These are phyloP conservation scores for Cladosporium sp. DNA, from an alignment of 2,329 filamentous ascomycete genomes.

Conservation along the genomic window DNA sequence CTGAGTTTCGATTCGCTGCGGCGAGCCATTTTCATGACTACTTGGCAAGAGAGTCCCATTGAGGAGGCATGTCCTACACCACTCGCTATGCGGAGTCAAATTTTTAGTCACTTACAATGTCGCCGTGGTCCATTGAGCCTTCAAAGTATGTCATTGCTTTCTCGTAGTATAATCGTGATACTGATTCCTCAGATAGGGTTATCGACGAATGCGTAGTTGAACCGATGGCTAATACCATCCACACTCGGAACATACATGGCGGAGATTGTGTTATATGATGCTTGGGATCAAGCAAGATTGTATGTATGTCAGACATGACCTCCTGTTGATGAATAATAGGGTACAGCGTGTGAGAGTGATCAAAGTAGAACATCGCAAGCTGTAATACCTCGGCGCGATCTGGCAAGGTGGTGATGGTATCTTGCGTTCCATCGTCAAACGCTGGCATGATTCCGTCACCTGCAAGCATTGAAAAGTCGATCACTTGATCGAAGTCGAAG, in stretches of 20 bases:
- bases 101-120: slow-evolving; percentile 29
- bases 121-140: slow-evolving; percentile 19
- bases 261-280: slow-evolving; percentile 24
- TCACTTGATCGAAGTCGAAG: slow-evolving; percentile 27
- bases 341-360: slow-evolving; percentile 50
- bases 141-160: slow-evolving; percentile 48
- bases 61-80: neutral
- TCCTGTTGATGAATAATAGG: slow-evolving; percentile 43
- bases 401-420: slow-evolving; percentile 30
- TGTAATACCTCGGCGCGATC: slow-evolving; percentile 28
- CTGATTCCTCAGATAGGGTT: slow-evolving; percentile 45
- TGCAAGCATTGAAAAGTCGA: slow-evolving; percentile 16
- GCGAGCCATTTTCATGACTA: neutral
- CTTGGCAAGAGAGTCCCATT: neutral
- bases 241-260: slow-evolving; percentile 44
- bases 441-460: slow-evolving; percentile 5
- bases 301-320: slow-evolving; percentile 37
- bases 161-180: slow-evolving; percentile 43
- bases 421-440: neutral
- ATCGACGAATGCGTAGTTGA: slow-evolving; percentile 49
- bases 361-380: slow-evolving; percentile 48
- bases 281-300: slow-evolving; percentile 22
- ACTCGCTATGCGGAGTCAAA: neutral
- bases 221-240: slow-evolving; percentile 53
- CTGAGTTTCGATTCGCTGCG: neutral